Percentiles rank a stretch among this genome's conserved stretches.
Conservation (phyloP, 2,329 filamentous ascomycete genomes). For the Aspergillus pseudoviridinutans region DNA sequence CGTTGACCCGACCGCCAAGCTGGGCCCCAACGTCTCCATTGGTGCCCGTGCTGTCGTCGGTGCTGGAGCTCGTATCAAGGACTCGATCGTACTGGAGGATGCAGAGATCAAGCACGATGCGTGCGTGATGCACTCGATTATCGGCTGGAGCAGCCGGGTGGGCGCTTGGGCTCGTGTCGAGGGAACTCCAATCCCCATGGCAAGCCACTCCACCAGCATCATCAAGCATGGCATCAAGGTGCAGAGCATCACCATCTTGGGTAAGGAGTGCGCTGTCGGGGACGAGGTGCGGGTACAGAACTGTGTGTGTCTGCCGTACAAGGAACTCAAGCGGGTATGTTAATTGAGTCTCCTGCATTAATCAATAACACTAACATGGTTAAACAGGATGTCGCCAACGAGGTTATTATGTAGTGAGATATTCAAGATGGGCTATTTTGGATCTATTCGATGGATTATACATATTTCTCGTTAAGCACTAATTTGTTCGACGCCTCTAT, state of each 20-base stretch:
- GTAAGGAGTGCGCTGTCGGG: conserved; percentile 90
- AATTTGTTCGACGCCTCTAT: background rate
- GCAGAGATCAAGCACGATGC: conserved; percentile 95
- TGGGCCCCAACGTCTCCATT: conserved; percentile 94
- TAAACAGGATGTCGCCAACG: conserved; percentile 41
- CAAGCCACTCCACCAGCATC: conserved; percentile 87
- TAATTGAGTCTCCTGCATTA: background rate
- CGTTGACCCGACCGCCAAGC: conserved; percentile 91
- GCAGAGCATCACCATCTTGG: conserved; percentile 94
- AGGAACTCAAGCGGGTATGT: conserved; percentile 92
- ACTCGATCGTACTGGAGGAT: conserved; percentile 92
- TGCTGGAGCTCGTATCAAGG: conserved; percentile 86
- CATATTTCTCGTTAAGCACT: conserved; percentile 5
- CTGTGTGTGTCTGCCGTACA: conserved; percentile 94
- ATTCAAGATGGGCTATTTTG: conserved; percentile 1
- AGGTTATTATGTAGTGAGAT: conserved; percentile 78
- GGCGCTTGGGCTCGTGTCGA: conserved; percentile 98
- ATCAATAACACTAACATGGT: conserved; percentile 2
- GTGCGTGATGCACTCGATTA: conserved; percentile 91
- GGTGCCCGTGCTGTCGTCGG: conserved; percentile 83
- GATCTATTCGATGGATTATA: conserved; percentile 14
- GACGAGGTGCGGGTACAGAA: conserved; percentile 97
- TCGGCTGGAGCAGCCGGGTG: conserved; percentile 93
- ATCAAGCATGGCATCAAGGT: conserved; percentile 98
- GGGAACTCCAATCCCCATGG: conserved; percentile 82